A percentile compares a stretch with the other conserved stretches of the same genome.
Evolutionary conservation across 495 filamentous ascomycete genomes (phyloP).

Genomic region (Lophiotrema nucula): DNA sequence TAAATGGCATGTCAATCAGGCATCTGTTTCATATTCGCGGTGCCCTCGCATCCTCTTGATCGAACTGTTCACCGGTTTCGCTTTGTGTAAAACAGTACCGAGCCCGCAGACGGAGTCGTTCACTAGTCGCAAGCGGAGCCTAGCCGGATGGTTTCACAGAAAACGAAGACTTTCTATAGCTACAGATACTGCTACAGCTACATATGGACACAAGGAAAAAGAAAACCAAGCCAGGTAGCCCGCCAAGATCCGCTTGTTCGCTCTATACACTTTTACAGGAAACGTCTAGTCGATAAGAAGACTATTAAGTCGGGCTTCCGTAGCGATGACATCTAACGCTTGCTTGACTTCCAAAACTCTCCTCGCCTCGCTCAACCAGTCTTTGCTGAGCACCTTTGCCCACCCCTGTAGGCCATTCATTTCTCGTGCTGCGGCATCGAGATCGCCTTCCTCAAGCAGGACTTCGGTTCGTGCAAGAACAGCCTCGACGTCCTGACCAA

Average conservation of each 20-base stretch:
- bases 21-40: too few relatives aligned
- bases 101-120: too few relatives aligned
- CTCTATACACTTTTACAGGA: not conserved
- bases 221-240: not conserved
- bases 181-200: constrained; percentile 27
- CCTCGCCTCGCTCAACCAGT: constrained; percentile 88
- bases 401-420: constrained; percentile 90
- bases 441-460: constrained; percentile 82
- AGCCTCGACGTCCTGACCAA: constrained; percentile 91
- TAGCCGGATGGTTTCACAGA: too few relatives aligned
- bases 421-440: constrained; percentile 89
- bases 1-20: too few relatives aligned
- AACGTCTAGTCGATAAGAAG: constrained; percentile 42
- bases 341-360: constrained; percentile 91
- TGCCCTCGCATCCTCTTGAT: too few relatives aligned
- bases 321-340: constrained; percentile 75
- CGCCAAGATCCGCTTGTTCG: not conserved
- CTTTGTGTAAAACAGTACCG: too few relatives aligned
- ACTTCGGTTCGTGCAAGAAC: constrained; percentile 84
- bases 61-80: too few relatives aligned
- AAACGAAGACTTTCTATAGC: constrained; percentile 7
- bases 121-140: too few relatives aligned
- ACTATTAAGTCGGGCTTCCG: constrained; percentile 48
- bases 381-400: constrained; percentile 87
- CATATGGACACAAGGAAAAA: constrained; percentile 16